Percentiles rank a stretch among this genome's conserved stretches.
Conservation (phyloP, 2,329 filamentous ascomycete genomes). For the Colletotrichum kahawae region DNA sequence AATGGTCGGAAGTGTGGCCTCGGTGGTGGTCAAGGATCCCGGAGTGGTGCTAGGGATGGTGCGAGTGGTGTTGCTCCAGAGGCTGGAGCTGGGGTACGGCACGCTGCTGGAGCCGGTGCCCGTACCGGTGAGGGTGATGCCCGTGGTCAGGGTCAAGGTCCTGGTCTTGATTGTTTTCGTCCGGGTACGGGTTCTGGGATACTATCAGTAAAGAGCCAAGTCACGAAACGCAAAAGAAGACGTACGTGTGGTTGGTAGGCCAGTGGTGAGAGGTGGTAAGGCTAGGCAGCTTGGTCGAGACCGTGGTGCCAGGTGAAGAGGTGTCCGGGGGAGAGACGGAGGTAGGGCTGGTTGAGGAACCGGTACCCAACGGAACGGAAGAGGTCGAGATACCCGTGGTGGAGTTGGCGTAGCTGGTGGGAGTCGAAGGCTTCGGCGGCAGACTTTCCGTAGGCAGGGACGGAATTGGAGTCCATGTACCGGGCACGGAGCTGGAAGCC, state of each 20-base stretch:
- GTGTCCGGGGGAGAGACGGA: not conserved
- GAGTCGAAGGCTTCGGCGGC: not conserved
- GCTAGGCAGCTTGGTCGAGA: slow-evolving; percentile 6
- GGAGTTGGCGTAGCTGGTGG: not conserved
- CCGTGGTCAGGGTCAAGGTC: not conserved
- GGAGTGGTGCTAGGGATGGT: not conserved
- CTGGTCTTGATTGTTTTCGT: not conserved
- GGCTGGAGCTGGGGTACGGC: not conserved
- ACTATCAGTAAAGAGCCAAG: not conserved
- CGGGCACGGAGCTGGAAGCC: not conserved
- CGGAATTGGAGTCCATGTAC: not conserved
- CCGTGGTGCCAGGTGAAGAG: not conserved
- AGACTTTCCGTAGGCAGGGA: not conserved
- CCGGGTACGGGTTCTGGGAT: not conserved
- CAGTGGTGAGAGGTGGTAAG: not conserved
- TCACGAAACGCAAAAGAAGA: not conserved
- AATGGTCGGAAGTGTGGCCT: not conserved
- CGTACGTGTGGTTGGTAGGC: slow-evolving; percentile 6
- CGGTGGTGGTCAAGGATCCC: not conserved
- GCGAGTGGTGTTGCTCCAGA: slow-evolving; percentile 8
- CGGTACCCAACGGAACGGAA: not conserved
- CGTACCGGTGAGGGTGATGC: not conserved
- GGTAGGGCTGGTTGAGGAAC: not conserved
- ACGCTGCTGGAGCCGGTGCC: not conserved
- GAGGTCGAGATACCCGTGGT: not conserved